phyloP scores from a whole-genome alignment of 2,329 filamentous ascomycete genomes.

The Alternaria sp. region DNA sequence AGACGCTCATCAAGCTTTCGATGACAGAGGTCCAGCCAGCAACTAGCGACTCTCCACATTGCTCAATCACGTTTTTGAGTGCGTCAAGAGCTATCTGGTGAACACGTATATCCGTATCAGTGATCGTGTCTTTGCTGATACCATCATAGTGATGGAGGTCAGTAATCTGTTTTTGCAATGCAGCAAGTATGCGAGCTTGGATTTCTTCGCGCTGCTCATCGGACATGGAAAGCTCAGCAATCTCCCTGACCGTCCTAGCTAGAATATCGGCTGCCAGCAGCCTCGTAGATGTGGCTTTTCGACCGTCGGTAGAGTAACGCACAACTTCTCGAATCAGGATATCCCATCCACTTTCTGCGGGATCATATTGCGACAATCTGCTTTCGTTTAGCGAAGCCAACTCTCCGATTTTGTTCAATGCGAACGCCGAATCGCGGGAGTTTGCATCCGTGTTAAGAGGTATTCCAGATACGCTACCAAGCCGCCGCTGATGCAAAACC shows the following conservation, averaged over 20 bases:
- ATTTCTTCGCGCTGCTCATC: conserved; percentile 59
- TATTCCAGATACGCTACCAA: conserved; percentile 55
- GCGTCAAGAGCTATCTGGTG: conserved; percentile 82
- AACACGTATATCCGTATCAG: conserved; percentile 76
- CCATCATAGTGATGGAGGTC: conserved; percentile 62
- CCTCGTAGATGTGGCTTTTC: conserved; percentile 55
- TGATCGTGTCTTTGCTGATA: conserved; percentile 64
- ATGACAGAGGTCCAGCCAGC: conserved; percentile 89
- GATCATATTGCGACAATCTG: conserved; percentile 73
- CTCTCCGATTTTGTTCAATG: conserved; percentile 58
- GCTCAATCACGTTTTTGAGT: conserved; percentile 82
- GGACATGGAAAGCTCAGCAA: conserved; percentile 61
- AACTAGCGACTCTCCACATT: conserved; percentile 82
- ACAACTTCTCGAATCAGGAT: conserved; percentile 67
- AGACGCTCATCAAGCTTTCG: conserved; percentile 83
- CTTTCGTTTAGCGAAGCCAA: conserved; percentile 56
- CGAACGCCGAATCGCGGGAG: conserved; percentile 57
- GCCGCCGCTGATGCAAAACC: conserved; percentile 47
- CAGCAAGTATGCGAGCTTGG: conserved; percentile 75
- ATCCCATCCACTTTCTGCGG: conserved; percentile 78
- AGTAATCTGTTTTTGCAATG: conserved; percentile 68
- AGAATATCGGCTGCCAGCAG: conserved; percentile 60
- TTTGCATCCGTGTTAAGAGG: conserved; percentile 51
- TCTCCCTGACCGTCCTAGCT: conserved; percentile 56
- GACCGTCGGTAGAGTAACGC: conserved; percentile 53